phyloP scores from a whole-genome alignment of 2,329 filamentous ascomycete species.

The Fusarium odoratissimum region DNA sequence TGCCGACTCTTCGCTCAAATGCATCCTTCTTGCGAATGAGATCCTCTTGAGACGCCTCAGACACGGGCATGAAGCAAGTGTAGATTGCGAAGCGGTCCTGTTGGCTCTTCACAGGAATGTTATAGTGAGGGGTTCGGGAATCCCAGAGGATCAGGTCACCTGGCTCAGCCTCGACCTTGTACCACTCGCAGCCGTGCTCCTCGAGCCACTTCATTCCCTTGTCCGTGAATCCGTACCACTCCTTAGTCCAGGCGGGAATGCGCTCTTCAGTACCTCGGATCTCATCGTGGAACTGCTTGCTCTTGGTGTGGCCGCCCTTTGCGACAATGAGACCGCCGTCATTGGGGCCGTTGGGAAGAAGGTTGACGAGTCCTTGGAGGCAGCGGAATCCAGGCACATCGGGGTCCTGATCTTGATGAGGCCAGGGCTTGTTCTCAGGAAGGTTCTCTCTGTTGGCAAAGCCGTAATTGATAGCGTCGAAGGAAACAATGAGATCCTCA shows the following conservation, averaged over 20 bases:
- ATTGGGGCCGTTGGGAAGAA: slow-evolving; percentile 49
- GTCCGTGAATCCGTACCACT: slow-evolving; percentile 50
- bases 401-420: slow-evolving; percentile 41
- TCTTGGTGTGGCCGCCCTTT: slow-evolving; percentile 34
- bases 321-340: slow-evolving; percentile 52
- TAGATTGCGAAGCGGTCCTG: slow-evolving; percentile 53
- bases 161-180: slow-evolving; percentile 55
- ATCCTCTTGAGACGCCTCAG: slow-evolving; percentile 48
- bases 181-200: slow-evolving; percentile 48
- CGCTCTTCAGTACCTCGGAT: slow-evolving; percentile 49
- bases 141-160: slow-evolving; percentile 58
- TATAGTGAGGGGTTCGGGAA: slow-evolving; percentile 55
- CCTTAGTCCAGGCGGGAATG: slow-evolving; percentile 52
- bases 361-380: slow-evolving; percentile 63
- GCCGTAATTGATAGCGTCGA: slow-evolving; percentile 53
- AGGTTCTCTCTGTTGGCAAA: slow-evolving; percentile 55
- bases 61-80: slow-evolving; percentile 43
- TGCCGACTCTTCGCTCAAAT: slow-evolving; percentile 52
- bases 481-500: slow-evolving; percentile 61
- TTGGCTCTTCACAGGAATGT: slow-evolving; percentile 51
- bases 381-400: slow-evolving; percentile 58
- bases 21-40: slow-evolving; percentile 55
- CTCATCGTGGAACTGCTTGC: slow-evolving; percentile 51
- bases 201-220: slow-evolving; percentile 53
- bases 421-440: slow-evolving; percentile 36